Evolutionary conservation across 352 stramenopile species (phyloP), one percentile per base, ranked within the genome.

Genomic region (Vaucheria bursata): DNA sequence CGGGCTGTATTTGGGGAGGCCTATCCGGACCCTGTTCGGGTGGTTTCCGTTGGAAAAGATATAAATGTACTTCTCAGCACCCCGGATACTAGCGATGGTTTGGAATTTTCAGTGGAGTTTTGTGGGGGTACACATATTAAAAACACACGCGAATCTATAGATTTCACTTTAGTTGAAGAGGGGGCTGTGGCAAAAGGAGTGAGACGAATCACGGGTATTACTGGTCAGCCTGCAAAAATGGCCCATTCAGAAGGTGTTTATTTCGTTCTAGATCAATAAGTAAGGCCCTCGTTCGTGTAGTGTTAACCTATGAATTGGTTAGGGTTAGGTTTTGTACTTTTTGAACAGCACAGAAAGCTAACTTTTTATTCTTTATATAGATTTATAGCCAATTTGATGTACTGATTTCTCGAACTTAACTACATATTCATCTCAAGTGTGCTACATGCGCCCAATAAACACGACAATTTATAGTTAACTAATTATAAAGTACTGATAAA

Each of bases 1-100:
- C 88, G 95, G 45, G 95, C 95, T 18, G 95, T 99, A 12, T 99
- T 99, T 85, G 96, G 96, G 64, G 96, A 99, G 88, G 95, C 94
- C 1, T 99, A 99, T 89, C 96, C 96, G 7, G 95, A 99, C 88
- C 92, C 96, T 59, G 96, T 99, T 0, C 88, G 95, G 45, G 95
- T 99, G 31, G 92, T 99, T 4, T 94, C 89, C 31, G 95, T 99
- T 33, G 96, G 95, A 31, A 86, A 93, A 53, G 79, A 86, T 4
- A 78, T 92, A 1, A 79, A 87, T 3, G 81, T 79, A 0, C 75
- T 91, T 52, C 67, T 90, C 25, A 36, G 67, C 72, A 90, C 96
- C 76, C 92, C 93, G 0, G 87, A 89, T 78, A 94, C 94, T 83
- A 90, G 86, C 72, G 87, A 85, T 5, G 97, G 92, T 91, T 88